Evolutionary conservation across 108 stramenopile genomes (phyloP).

Genomic region (Fragilariopsis cylindrus): DNA sequence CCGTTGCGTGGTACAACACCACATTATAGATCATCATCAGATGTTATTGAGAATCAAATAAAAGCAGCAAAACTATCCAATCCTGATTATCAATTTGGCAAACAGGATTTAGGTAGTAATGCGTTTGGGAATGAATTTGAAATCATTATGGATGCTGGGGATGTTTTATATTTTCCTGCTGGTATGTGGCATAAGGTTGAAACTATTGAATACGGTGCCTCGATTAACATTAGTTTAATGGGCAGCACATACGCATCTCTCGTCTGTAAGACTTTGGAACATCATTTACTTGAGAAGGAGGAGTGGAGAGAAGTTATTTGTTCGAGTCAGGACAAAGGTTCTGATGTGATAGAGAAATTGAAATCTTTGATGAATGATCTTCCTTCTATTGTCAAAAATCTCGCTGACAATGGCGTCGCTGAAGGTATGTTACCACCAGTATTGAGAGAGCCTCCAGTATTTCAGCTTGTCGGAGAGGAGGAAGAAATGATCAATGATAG

Average conservation of each 20-base stretch:
- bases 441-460: slow-evolving; percentile 36
- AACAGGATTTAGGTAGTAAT: slow-evolving; percentile 51
- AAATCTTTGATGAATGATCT: slow-evolving; percentile 49
- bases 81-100: slow-evolving; percentile 52
- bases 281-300: slow-evolving; percentile 58
- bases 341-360: slow-evolving; percentile 41
- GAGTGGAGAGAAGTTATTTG: slow-evolving; percentile 68
- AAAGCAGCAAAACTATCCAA: slow-evolving; percentile 65
- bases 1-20: slow-evolving; percentile 86
- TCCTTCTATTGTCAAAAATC: slow-evolving; percentile 45
- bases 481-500: slow-evolving; percentile 17
- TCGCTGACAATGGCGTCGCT: slow-evolving; percentile 46
- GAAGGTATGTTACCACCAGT: slow-evolving; percentile 62
- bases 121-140: slow-evolving; percentile 49
- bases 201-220: slow-evolving; percentile 78
- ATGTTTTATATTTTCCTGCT: slow-evolving; percentile 91
- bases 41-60: slow-evolving; percentile 85
- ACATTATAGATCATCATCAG: slow-evolving; percentile 68
- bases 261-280: slow-evolving; percentile 66
- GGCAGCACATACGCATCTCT: slow-evolving; percentile 79
- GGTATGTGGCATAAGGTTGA: slow-evolving; percentile 91
- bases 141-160: slow-evolving; percentile 72
- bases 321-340: slow-evolving; percentile 16
- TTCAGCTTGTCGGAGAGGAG: slow-evolving; percentile 23
- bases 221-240: slow-evolving; percentile 88